Evolutionary conservation across 768 basidiomycete genomes (phyloP).

Genomic region (Paxillus rubicundulus): DNA sequence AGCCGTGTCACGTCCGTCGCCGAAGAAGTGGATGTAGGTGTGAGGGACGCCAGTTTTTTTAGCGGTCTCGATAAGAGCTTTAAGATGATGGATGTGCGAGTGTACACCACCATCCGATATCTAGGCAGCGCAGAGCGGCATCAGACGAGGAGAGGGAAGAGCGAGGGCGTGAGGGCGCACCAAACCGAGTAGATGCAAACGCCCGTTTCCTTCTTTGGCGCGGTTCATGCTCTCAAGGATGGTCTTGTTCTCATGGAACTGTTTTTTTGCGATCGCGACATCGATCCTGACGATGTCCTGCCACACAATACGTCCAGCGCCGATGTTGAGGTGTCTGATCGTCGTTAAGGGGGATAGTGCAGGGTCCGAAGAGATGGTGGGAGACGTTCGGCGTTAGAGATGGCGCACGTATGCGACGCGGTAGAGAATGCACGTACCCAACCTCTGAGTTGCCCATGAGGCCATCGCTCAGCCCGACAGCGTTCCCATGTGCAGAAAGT

Average conservation of each 20-base stretch:
- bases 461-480: conserved; percentile 89
- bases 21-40: conserved; percentile 91
- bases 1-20: conserved; percentile 93
- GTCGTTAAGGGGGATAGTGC: neutral
- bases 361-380: neutral
- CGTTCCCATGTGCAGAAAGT: conserved; percentile 83
- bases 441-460: conserved; percentile 99
- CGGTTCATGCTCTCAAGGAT: conserved; percentile 73
- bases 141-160: conserved; percentile 3
- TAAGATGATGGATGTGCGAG: conserved; percentile 89
- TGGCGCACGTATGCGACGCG: neutral
- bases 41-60: conserved; percentile 83
- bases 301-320: conserved; percentile 94
- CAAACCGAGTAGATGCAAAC: conserved; percentile 86
- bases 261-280: conserved; percentile 82
- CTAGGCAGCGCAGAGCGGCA: conserved; percentile 35
- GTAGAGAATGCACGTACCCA: conserved; percentile 54
- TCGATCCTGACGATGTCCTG: conserved; percentile 97
- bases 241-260: conserved; percentile 75
- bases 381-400: neutral
- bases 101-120: conserved; percentile 97
- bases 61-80: conserved; percentile 86
- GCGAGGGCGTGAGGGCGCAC: conserved; percentile 39
- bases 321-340: conserved; percentile 88
- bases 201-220: conserved; percentile 80